Base-by-base conservation (phyloP, 2,329 filamentous ascomycete genomes). In the Akanthomyces uredinophilus region DNA sequence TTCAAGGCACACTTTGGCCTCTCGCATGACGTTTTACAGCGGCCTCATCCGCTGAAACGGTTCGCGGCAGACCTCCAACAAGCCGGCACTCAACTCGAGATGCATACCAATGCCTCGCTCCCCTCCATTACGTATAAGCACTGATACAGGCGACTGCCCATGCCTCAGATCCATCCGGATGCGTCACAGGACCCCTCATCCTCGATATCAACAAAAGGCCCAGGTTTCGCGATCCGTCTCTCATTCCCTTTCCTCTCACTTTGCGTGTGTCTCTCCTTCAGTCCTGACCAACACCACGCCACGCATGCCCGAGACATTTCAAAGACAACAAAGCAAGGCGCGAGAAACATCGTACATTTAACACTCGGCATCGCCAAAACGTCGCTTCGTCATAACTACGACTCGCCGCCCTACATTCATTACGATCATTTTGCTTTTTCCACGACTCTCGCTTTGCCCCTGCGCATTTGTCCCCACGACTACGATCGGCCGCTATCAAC, bases 261-360 rank as follows among this genome's bases (percentile, higher is more conserved):
- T 8, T 14, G 18, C 46, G 18, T 3, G 27, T 58, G 55, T 41
- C 44, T 58, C 55, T 58, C 49, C 35, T 20, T 39, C 50, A 14
- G 5, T 16, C 4, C 32, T 35, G 32, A 13, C 22, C 49, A 13
- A 60, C 57, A 39, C n/a, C 57, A 44, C 57, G 47, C 47, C 44
- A 60, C 47, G 37, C 22, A 52, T 35, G 57, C n/a, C 57, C 46
- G 57, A 60, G 57, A 60, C 57, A 60, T 52, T 49, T 5, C 37
- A 51, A 52, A 60, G 49, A 60, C 57, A 60, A 60, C 57, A 60
- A 60, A 53, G n/a, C 57, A 35, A n/a, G 46, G 32, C 56, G 56
- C 56, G 46, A 41, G 46, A 59, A 51, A 51, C 56, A 51, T 22
- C 35, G 43, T 39, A 5, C 43, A 22, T n/a, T 57, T 27, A 51